These are phyloP conservation scores for Bipolaris bicolor DNA, from an alignment of 2,329 filamentous ascomycete species.

Conservation along the genomic window DNA sequence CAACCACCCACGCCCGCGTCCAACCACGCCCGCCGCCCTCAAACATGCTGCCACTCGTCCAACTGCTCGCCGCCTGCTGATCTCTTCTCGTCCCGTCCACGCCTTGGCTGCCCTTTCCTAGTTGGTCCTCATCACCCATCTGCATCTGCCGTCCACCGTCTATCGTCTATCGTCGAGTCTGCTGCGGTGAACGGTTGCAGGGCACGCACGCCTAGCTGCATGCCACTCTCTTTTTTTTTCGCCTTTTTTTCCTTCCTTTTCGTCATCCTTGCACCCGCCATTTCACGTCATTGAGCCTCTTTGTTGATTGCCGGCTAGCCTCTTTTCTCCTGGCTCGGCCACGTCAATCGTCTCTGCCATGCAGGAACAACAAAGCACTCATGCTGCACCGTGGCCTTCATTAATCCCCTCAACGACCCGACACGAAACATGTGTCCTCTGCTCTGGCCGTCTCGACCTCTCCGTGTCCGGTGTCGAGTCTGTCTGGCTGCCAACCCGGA, in stretches of 20 bases:
- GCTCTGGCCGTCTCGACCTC: slow-evolving; percentile 32
- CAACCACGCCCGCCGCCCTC: too few species aligned
- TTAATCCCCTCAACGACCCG: slow-evolving; percentile 32
- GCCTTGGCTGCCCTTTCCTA: slow-evolving; percentile 4
- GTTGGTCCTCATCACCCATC: slow-evolving; percentile 8
- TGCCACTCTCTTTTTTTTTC: slow-evolving; percentile 11
- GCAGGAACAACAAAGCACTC: slow-evolving; percentile 47
- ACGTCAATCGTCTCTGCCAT: slow-evolving; percentile 44
- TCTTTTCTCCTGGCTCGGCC: slow-evolving; percentile 32
- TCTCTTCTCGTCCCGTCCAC: slow-evolving; percentile 7
- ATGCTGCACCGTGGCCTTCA: slow-evolving; percentile 31
- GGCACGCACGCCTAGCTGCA: slow-evolving; percentile 25
- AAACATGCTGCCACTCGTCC: too few species aligned
- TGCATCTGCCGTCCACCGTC: background rate
- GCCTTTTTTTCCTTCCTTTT: slow-evolving; percentile 10
- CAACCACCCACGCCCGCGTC: too few species aligned
- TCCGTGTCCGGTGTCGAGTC: slow-evolving; percentile 19
- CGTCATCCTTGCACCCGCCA: slow-evolving; percentile 14
- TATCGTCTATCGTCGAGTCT: background rate
- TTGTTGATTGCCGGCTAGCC: slow-evolving; percentile 21
- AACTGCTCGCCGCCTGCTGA: slow-evolving; percentile 7
- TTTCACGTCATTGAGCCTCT: slow-evolving; percentile 25
- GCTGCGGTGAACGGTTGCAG: slow-evolving; percentile 27
- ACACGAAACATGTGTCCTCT: slow-evolving; percentile 37
- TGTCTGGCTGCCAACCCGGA: slow-evolving; percentile 26